Evolutionary conservation across 768 basidiomycete genomes (phyloP).

Genomic region (Psilocybe azurescens): DNA sequence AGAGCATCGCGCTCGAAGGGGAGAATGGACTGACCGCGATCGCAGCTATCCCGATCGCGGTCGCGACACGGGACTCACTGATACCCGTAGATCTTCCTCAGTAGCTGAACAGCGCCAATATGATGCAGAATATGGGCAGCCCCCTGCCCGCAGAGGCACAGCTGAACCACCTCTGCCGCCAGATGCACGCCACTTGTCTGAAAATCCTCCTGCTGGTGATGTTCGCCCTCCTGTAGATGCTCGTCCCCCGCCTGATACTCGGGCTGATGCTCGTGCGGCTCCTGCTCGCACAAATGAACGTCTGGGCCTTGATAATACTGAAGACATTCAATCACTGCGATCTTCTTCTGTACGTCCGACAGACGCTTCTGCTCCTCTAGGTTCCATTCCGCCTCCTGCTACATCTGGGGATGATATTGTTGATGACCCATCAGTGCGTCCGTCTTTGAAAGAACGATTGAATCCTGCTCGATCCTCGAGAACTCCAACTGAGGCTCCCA

Average conservation of each 20-base stretch:
- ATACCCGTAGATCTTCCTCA: constrained; percentile 11
- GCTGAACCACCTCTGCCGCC: constrained; percentile 16
- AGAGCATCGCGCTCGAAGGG: constrained; percentile 7
- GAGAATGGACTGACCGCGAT: constrained; percentile 12
- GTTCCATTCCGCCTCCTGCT: constrained; percentile 17
- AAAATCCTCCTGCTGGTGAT: constrained; percentile 16
- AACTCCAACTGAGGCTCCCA: not conserved
- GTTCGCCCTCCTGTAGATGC: constrained; percentile 21
- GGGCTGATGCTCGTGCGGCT: constrained; percentile 13
- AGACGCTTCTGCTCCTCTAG: constrained; percentile 15
- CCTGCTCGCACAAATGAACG: constrained; percentile 16
- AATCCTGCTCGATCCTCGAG: constrained; percentile 5
- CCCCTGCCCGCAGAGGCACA: constrained; percentile 15
- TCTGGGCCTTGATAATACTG: constrained; percentile 17
- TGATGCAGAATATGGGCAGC: constrained; percentile 5
- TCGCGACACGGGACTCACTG: constrained; percentile 14
- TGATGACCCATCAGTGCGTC: constrained; percentile 11
- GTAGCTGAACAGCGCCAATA: constrained; percentile 7
- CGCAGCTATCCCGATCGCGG: constrained; percentile 11
- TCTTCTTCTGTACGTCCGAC: constrained; percentile 19
- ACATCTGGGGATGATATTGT: constrained; percentile 8
- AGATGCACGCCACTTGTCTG: constrained; percentile 19
- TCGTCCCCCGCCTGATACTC: constrained; percentile 18
- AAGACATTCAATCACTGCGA: constrained; percentile 21
- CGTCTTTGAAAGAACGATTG: constrained; percentile 23